These are phyloP conservation scores for Cyberlindnera veronae DNA, from an alignment of 805 yeast species.

Conservation along the genomic window DNA sequence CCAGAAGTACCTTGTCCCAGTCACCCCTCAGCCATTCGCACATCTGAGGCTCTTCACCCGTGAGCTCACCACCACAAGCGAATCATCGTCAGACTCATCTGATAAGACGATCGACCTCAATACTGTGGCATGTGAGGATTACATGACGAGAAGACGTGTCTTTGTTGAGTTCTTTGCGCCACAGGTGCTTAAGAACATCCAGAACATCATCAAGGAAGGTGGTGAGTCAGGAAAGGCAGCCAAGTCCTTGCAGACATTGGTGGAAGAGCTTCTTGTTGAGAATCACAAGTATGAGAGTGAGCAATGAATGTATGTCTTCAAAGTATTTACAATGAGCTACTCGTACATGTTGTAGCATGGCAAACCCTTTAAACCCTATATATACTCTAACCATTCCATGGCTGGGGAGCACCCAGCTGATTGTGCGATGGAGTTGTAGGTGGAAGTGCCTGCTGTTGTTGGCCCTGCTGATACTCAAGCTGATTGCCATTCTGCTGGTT, in stretches of 20 bases:
- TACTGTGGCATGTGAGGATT: constrained; percentile 56
- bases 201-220: constrained; percentile 57
- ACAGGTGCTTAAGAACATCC: constrained; percentile 49
- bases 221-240: constrained; percentile 64
- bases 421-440: constrained; percentile 6
- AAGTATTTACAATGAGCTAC: no score
- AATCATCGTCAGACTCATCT: constrained; percentile 16
- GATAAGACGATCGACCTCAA: constrained; percentile 34
- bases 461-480: constrained; percentile 7
- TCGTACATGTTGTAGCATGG: no score
- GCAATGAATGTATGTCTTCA: no score
- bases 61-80: constrained; percentile 27
- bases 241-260: constrained; percentile 21
- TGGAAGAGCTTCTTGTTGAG: constrained; percentile 11
- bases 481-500: constrained; percentile 4
- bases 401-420: constrained; percentile 8
- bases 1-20: constrained; percentile 49
- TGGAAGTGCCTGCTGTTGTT: constrained; percentile 5
- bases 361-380: neutral
- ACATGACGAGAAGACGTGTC: constrained; percentile 48
- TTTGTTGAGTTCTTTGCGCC: constrained; percentile 49
- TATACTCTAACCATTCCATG: constrained; percentile 1
- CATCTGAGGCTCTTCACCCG: constrained; percentile 56
- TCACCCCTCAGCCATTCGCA: constrained; percentile 59
- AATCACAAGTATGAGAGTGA: constrained; percentile 4